Base-by-base conservation (phyloP, 176 grass and related monocot species). In the Aegilops umbellulata region DNA sequence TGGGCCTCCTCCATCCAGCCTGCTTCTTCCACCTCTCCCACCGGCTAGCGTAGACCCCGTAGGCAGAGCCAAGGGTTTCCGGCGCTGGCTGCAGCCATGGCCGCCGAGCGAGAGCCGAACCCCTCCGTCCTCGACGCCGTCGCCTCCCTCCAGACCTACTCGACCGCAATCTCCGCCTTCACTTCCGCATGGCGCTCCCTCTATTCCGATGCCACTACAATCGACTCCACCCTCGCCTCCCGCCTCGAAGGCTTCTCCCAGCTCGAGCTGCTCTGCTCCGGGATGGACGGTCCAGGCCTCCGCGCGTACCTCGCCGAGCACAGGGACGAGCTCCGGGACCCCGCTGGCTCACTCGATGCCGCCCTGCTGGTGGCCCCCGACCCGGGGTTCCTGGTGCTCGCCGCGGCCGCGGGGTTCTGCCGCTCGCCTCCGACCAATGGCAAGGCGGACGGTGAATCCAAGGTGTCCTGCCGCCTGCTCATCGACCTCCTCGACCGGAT, bases 361-460 rank as follows among this genome's bases (percentile, higher is more conserved):
- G 84, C 80, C 19, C 84, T 90, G 24, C 84, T 87, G 15, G 79
- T 86, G 73, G 89, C 89, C 24, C 89, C 89, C 42, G 85, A 90
- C 46, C 84, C 75, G 67, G 80, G 84, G 27, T 74, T 78, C 13
- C 84, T 87, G 34, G 89, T 90, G 34, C 84, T 90, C 80, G 62
- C 80, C 34, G 89, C 80, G 32, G 89, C 84, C 32, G 84, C 80
- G 31, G 67, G 75, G n/a, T 90, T 87, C 89, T 87, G 75, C 75
- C 80, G 75, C 67, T 26, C 24, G 24, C 71, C 80, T 3, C 84
- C 26, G 32, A 72, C 27, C 23, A 65, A 26, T 19, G 39, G 64
- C 13, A 76, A 73, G 65, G 27, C 22, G 26, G 69, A 75, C 16
- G 80, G 68, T 5, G 60, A 67, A 26, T 49, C 82, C 80, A 87